Conservation (phyloP, 331 rosid species). For the Prunus yedoensis region DNA sequence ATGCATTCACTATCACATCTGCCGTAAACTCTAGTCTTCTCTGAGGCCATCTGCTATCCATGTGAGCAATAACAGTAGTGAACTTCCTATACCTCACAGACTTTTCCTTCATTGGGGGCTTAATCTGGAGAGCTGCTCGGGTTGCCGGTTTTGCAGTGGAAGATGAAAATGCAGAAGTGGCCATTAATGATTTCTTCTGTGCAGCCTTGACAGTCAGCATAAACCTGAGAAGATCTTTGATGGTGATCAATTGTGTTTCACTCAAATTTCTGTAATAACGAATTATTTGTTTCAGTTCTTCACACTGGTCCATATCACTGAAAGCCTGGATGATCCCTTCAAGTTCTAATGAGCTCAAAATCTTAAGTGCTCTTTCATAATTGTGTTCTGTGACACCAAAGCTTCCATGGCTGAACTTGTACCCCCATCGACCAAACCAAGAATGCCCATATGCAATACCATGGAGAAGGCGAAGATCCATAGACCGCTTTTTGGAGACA, state of each 20-base stretch:
- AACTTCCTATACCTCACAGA: constrained; percentile 58
- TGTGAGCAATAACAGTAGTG: constrained; percentile 49
- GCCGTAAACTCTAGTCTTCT: constrained; percentile 85
- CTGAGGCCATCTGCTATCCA: constrained; percentile 94
- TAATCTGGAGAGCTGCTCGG: constrained; percentile 34
- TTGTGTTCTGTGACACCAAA: constrained; percentile 63
- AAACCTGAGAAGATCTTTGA: constrained; percentile 73
- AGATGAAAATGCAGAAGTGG: constrained; percentile 23
- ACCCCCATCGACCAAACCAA: constrained; percentile 98
- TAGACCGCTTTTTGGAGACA: constrained; percentile 64
- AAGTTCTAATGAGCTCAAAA: constrained; percentile 66
- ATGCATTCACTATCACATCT: constrained; percentile 73
- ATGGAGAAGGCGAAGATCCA: constrained; percentile 89
- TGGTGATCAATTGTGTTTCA: constrained; percentile 61
- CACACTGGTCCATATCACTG: constrained; percentile 28
- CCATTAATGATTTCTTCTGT: constrained; percentile 28
- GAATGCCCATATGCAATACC: constrained; percentile 90
- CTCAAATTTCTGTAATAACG: constrained; percentile 73
- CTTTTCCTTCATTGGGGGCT: constrained; percentile 50
- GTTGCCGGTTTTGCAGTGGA: constrained; percentile 34
- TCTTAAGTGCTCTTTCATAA: constrained; percentile 55
- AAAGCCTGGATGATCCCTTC: constrained; percentile 53
- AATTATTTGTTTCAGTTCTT: constrained; percentile 64
- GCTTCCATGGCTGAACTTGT: constrained; percentile 73
- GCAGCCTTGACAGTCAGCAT: constrained; percentile 74